Evolutionary conservation across 192 early-diverging fungal species (phyloP).

Genomic region (Coemansia reversa): DNA sequence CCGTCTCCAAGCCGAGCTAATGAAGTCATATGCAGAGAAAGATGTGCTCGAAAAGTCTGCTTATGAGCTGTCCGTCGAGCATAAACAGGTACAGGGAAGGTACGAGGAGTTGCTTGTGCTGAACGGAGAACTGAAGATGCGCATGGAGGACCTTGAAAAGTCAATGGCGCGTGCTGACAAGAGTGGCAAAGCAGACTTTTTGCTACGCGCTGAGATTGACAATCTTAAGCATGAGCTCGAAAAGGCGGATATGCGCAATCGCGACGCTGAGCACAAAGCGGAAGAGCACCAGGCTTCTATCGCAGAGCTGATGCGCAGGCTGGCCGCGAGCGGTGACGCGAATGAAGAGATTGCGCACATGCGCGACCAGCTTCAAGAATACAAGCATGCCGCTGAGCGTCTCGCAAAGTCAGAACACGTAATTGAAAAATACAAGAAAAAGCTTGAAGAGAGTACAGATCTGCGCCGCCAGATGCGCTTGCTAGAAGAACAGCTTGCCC

Average conservation of each 20-base stretch:
- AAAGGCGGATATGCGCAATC: slow-evolving; percentile 72
- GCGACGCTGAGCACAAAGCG: slow-evolving; percentile 65
- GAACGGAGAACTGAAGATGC: slow-evolving; percentile 67
- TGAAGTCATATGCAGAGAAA: slow-evolving; percentile 58
- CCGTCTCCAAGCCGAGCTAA: slow-evolving; percentile 53
- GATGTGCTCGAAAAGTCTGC: slow-evolving; percentile 60
- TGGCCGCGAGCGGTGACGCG: slow-evolving; percentile 60
- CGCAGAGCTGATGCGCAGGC: slow-evolving; percentile 64
- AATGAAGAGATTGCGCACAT: slow-evolving; percentile 71
- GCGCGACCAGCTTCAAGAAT: slow-evolving; percentile 90
- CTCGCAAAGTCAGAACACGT: slow-evolving; percentile 91
- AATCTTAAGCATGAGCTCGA: slow-evolving; percentile 80
- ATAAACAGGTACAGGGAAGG: slow-evolving; percentile 52
- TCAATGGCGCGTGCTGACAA: slow-evolving; percentile 68
- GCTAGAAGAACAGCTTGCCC: slow-evolving; percentile 74
- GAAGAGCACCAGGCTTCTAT: slow-evolving; percentile 63
- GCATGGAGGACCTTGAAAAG: slow-evolving; percentile 78
- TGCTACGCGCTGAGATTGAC: slow-evolving; percentile 84
- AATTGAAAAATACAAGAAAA: slow-evolving; percentile 96
- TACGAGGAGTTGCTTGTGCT: slow-evolving; percentile 71
- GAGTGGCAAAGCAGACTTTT: slow-evolving; percentile 79
- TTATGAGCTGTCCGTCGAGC: slow-evolving; percentile 52
- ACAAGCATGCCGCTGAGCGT: slow-evolving; percentile 85
- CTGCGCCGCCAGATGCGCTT: slow-evolving; percentile 73
- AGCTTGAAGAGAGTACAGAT: slow-evolving; percentile 85